Evolutionary conservation across 1,284 basidiomycete species (phyloP), one percentile per base, ranked within the genome.

Genomic region (Ganoderma lucidum): DNA sequence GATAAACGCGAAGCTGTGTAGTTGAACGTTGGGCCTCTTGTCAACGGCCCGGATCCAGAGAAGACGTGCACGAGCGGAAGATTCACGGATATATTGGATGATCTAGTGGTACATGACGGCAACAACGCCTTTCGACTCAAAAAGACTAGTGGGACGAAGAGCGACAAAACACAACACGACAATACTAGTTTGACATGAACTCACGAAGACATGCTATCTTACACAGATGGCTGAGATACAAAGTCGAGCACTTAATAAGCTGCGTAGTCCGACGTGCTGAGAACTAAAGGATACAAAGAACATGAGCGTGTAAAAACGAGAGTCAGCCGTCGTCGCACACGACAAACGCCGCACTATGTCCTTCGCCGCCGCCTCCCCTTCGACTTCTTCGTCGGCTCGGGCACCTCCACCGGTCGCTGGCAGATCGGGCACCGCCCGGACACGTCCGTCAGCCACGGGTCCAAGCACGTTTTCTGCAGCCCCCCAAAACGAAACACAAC

Each of bases 341-440:
- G 23, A 8, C 17, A 35, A 28, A 19, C 15, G 32, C n/a, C 28
- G 32, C 30, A 60, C 48, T 60, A 68, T 51, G 68, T 70, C 65
- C 63, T 62, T 30, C 67, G 67, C 39, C 44, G 63, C 41, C 68
- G 66, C 30, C 64, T 63, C 28, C 68, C 56, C 59, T 75, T 75
- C 35, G 59, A 63, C 67, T 80, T 78, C 75, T 75, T 78, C 42
- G 62, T n/a, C 17, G 69, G 60, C 63, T 77, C 71, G 9, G 75
- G 72, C 2, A 80, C 62, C 65, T 82, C 80, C 10, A 85, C 91
- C 30, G 88, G 83, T 44, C 87, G 82, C 77, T 94, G 92, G 75
- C 92, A 94, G 19, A 91, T 87, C 12, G 92, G 92, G 82, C 92
- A 94, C 42, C 92, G 86, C 14, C 92, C 92, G n/a, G 91, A 93